phyloP scores from a whole-genome alignment of 257 asterid genomes.

The Striga asiatica region DNA sequence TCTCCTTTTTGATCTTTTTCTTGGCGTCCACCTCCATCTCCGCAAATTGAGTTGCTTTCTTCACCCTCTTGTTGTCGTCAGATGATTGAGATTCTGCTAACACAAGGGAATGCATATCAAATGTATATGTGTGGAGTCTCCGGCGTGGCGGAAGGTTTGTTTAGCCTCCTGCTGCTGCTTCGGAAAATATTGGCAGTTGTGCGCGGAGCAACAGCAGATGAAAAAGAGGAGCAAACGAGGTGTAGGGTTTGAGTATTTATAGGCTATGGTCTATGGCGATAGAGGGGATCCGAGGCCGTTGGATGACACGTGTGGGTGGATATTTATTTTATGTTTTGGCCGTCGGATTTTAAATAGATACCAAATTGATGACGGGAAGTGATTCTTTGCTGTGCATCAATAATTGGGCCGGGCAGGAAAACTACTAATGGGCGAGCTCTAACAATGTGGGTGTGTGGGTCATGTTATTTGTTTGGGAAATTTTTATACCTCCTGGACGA shows the following conservation, averaged over 20 bases:
- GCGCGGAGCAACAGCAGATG: constrained; percentile 30
- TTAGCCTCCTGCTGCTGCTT: constrained; percentile 30
- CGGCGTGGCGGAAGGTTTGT: constrained; percentile 1
- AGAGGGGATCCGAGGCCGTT: constrained; percentile 22
- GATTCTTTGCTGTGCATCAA: too few relatives aligned
- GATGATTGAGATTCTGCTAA: not conserved
- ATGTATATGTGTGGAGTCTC: not conserved
- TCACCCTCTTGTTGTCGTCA: not conserved
- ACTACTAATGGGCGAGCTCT: too few relatives aligned
- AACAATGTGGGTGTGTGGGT: too few relatives aligned
- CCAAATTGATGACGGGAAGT: not conserved
- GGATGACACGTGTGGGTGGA: constrained; percentile 14
- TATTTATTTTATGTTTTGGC: constrained; percentile 7
- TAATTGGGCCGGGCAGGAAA: too few relatives aligned
- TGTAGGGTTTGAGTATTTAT: constrained; percentile 40
- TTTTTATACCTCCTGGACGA: too few relatives aligned
- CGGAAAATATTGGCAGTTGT: constrained; percentile 14
- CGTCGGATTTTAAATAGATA: constrained; percentile 11
- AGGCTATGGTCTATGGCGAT: constrained; percentile 15
- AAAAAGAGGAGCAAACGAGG: constrained; percentile 14
- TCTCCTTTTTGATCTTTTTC: constrained; percentile 48
- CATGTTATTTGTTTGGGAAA: too few relatives aligned
- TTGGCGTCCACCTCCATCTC: constrained; percentile 29
- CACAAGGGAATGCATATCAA: not conserved
- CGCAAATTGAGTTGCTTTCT: not conserved